phyloP scores from a whole-genome alignment of 1,139 yeast genomes.

The Diutina siamensis region DNA sequence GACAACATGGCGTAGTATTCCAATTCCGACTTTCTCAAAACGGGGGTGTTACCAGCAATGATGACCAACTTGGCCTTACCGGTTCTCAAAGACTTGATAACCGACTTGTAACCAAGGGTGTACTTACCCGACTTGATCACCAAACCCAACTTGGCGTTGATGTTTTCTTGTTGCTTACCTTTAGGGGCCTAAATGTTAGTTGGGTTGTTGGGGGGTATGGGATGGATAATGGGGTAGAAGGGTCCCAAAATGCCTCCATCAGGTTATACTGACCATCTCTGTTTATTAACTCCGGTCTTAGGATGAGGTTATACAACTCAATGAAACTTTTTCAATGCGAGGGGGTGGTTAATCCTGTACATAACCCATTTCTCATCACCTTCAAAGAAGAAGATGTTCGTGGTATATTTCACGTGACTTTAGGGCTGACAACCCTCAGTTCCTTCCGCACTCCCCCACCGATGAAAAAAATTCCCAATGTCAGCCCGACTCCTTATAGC shows the following conservation, averaged over 20 bases:
- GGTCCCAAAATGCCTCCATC: constrained; percentile 2
- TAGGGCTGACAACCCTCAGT: neutral
- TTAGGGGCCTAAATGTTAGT: constrained; percentile 71
- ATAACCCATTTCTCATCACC: too few relatives aligned
- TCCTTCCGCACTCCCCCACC: neutral
- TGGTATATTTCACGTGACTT: constrained; percentile 3
- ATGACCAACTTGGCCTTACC: constrained; percentile 98
- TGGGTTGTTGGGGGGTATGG: too few relatives aligned
- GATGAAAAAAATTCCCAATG: neutral
- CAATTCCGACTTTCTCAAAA: constrained; percentile 98
- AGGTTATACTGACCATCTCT: constrained; percentile 86
- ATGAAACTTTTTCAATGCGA: constrained; percentile 2
- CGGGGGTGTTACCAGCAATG: constrained; percentile 99
- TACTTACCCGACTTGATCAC: constrained; percentile 99
- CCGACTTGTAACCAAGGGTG: constrained; percentile 99
- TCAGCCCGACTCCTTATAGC: neutral
- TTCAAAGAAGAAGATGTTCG: too few relatives aligned
- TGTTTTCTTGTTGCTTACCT: constrained; percentile 80
- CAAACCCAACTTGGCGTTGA: constrained; percentile 97
- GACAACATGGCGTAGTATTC: constrained; percentile 99
- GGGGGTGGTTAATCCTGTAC: too few relatives aligned
- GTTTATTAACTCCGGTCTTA: constrained; percentile 93
- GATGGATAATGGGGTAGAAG: neutral
- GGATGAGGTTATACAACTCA: neutral
- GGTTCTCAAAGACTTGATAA: constrained; percentile 96